These are phyloP conservation scores for Vachellia pachyceras DNA, from an alignment of 306 rosid genomes.

Conservation along the genomic window DNA sequence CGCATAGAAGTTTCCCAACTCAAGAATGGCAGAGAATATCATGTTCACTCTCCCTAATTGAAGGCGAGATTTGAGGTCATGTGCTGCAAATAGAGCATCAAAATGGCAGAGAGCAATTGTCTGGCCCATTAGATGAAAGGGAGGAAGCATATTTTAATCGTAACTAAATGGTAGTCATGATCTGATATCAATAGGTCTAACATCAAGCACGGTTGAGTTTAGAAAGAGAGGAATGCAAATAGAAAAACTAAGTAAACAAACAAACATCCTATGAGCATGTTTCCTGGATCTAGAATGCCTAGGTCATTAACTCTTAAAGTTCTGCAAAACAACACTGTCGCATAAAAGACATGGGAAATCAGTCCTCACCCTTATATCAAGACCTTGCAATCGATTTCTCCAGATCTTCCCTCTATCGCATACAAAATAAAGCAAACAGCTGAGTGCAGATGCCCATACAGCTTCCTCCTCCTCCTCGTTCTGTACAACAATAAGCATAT, in stretches of 20 bases:
- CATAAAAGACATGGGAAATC: slow-evolving; percentile 16
- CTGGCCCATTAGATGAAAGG: neutral
- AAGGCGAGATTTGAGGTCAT: neutral
- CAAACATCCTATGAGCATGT: neutral
- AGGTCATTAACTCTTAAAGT: neutral
- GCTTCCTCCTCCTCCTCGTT: slow-evolving; percentile 91
- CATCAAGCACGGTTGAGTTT: neutral
- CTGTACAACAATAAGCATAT: slow-evolving; percentile 50
- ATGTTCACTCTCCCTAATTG: neutral
- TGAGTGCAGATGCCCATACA: slow-evolving; percentile 98
- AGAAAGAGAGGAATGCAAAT: neutral
- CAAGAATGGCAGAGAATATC: slow-evolving; percentile 1
- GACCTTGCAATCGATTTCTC: slow-evolving; percentile 85
- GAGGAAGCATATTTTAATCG: neutral
- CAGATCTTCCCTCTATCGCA: slow-evolving; percentile 89
- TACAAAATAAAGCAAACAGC: slow-evolving; percentile 98
- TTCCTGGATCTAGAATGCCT: slow-evolving; percentile 2
- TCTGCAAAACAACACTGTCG: neutral
- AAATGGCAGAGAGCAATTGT: neutral
- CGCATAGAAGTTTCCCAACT: neutral
- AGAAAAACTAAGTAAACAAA: neutral
- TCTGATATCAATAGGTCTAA: neutral
- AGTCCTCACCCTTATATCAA: slow-evolving; percentile 92
- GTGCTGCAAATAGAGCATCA: neutral
- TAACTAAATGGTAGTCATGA: neutral